Base-by-base conservation (phyloP, 352 stramenopile genomes). In the Phytopythium litorale region DNA sequence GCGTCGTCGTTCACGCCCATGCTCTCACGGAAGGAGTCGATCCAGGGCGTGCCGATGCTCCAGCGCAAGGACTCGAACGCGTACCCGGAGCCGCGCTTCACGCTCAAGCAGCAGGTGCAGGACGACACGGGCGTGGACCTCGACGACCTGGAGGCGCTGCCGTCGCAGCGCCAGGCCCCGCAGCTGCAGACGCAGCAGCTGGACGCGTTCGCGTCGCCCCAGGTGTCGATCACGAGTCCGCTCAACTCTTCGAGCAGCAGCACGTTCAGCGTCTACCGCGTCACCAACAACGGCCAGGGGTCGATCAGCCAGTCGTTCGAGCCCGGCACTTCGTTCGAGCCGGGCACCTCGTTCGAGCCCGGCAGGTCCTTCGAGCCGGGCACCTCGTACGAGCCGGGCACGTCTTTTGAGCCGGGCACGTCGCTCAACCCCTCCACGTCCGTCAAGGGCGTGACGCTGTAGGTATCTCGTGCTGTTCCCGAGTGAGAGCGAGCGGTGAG, bases 381-480 rank as follows among this genome's bases (percentile, higher is more conserved):
- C 21, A 30, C 55, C 9, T 68, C 65, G 42, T 66, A 56, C 45
- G 58, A 75, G 60, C 43, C 50, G 7, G 60, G 50, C 40, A 23
- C 49, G 33, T 56, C 52, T 5, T 56, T 60, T 32, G 40, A 66
- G 7, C 61, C 59, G 25, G 62, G 58, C 28, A 50, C 63, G 37
- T 60, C 70, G 42, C 53, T 58, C 42, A 43, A 63, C 45, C 52
- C 67, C 1, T 62, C 62, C 25, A 56, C 61, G 12, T 76, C 66
- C 16, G 66, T 74, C 35, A 68, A 70, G 37, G 72, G 72, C n/a
- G 72, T 79, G 61, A 79, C 72, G 40, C 56, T 79, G 32, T 79
- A 71, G 60, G 37, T n/a, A 43, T 43, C 32, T 43, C 42, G 51
- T 56, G 51, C 21, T n/a, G 45, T 51, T 13, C 45, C n/a, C 21